A percentile compares a stretch with the other conserved stretches of the same genome.
phyloP scores from a whole-genome alignment of 2,329 filamentous ascomycete species.

The Aspergillus viridinutans region DNA sequence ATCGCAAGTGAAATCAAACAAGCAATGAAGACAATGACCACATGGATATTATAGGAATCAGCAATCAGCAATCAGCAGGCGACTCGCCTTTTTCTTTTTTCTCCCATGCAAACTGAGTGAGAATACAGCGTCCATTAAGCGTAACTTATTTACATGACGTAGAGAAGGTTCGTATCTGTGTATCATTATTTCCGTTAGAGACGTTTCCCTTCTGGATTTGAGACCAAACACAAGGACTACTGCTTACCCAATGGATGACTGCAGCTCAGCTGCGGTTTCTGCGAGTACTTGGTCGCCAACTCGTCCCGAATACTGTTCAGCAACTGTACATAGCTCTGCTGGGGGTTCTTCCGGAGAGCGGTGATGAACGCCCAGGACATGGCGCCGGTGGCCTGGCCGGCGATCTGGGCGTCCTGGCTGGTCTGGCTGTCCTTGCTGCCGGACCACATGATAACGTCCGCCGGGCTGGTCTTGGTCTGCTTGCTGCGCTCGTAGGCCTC shows the following conservation, averaged over 20 bases:
- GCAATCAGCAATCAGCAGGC: background rate
- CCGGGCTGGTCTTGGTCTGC: conserved; percentile 86
- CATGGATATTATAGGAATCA: background rate
- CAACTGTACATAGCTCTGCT: conserved; percentile 93
- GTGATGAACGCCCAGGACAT: conserved; percentile 98
- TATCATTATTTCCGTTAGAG: conserved; percentile 14
- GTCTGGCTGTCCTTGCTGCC: conserved; percentile 96
- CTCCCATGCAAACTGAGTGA: background rate
- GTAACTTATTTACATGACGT: conserved; percentile 56
- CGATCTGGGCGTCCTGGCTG: conserved; percentile 86
- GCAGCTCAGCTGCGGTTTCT: conserved; percentile 94
- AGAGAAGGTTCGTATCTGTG: conserved; percentile 63
- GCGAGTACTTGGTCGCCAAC: conserved; percentile 77
- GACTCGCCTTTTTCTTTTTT: background rate
- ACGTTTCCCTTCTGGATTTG: background rate
- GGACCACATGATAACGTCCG: conserved; percentile 97
- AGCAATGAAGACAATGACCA: background rate
- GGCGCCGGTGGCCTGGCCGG: conserved; percentile 84
- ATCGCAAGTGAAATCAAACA: background rate
- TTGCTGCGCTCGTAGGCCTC: conserved; percentile 74
- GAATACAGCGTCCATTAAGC: background rate
- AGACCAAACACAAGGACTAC: background rate
- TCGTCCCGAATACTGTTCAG: conserved; percentile 94
- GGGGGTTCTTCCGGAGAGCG: conserved; percentile 83
- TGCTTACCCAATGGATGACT: conserved; percentile 88